Percentiles rank a stretch among this genome's conserved stretches.
phyloP scores from a whole-genome alignment of 2,329 filamentous ascomycete species.

The Aureobasidium sp. region DNA sequence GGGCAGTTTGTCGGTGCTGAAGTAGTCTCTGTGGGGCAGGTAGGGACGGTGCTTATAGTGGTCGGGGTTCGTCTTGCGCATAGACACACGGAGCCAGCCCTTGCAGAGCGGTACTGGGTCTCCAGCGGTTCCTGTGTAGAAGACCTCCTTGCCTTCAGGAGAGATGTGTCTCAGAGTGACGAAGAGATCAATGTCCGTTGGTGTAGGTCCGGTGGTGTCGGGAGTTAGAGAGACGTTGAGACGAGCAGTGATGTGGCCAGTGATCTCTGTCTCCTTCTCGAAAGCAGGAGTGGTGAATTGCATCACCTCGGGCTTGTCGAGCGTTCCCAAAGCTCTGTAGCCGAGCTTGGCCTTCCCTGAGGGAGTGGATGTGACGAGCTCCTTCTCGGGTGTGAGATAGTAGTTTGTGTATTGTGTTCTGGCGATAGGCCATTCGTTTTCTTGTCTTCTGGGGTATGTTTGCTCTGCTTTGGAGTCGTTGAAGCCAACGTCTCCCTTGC shows the following conservation, averaged over 20 bases:
- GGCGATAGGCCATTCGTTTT: conserved; percentile 59
- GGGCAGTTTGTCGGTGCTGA: conserved; percentile 48
- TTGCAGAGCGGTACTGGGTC: conserved; percentile 57
- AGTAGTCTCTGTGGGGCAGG: conserved; percentile 54
- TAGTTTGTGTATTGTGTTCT: conserved; percentile 56
- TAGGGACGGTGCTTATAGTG: conserved; percentile 48
- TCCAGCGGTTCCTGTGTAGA: conserved; percentile 59
- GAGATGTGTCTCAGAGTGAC: conserved; percentile 54
- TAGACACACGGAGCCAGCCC: conserved; percentile 55
- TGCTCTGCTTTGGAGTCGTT: conserved; percentile 53
- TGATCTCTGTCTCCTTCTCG: conserved; percentile 57
- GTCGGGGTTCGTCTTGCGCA: conserved; percentile 48
- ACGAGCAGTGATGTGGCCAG: conserved; percentile 57
- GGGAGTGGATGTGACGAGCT: conserved; percentile 32
- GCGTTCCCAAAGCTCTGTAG: conserved; percentile 52
- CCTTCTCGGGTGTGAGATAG: conserved; percentile 46
- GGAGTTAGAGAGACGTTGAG: conserved; percentile 52
- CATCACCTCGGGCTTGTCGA: conserved; percentile 47
- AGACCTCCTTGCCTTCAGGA: conserved; percentile 49
- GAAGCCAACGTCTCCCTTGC: conserved; percentile 59
- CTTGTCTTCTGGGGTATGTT: conserved; percentile 46
- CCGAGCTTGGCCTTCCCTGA: conserved; percentile 38
- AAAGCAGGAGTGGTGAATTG: conserved; percentile 54
- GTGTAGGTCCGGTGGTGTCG: conserved; percentile 32
- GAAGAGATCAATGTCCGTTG: conserved; percentile 57